Conservation (phyloP, 1,284 basidiomycete species). For the Hemileccinum hortonii region DNA sequence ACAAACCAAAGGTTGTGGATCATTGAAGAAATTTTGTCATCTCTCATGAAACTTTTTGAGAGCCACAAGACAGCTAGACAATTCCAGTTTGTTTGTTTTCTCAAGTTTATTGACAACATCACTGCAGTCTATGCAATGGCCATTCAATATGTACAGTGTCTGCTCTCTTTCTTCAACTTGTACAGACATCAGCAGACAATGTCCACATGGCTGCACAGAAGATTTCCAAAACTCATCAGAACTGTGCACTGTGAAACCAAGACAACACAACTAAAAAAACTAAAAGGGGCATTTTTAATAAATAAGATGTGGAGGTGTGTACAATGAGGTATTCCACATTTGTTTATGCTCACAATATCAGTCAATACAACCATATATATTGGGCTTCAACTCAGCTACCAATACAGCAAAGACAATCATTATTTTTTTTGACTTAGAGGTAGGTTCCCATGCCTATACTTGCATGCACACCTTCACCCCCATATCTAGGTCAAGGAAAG, state of each 20-base stretch:
- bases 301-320: conserved; percentile 62
- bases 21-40: conserved; percentile 90
- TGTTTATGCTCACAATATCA: conserved; percentile 28
- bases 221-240: conserved; percentile 61
- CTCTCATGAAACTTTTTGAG: conserved; percentile 87
- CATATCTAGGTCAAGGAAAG: conserved; percentile 65
- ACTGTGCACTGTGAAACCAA: conserved; percentile 58
- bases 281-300: conserved; percentile 57
- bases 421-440: conserved; percentile 80
- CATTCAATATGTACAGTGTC: conserved; percentile 89
- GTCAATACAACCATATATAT: conserved; percentile 67
- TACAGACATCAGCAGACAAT: conserved; percentile 89
- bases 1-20: conserved; percentile 93
- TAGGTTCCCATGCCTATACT: conserved; percentile 25
- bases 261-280: conserved; percentile 52
- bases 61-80: conserved; percentile 84
- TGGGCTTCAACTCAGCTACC: conserved; percentile 75
- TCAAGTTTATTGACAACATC: not conserved
- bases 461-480: not conserved
- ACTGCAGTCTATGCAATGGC: conserved; percentile 68
- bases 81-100: conserved; percentile 60
- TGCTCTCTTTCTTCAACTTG: conserved; percentile 90
- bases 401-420: conserved; percentile 84
- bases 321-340: not conserved
- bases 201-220: conserved; percentile 62